Conservation (phyloP, 2,329 filamentous ascomycete species). For the Penicillium frequentans region DNA sequence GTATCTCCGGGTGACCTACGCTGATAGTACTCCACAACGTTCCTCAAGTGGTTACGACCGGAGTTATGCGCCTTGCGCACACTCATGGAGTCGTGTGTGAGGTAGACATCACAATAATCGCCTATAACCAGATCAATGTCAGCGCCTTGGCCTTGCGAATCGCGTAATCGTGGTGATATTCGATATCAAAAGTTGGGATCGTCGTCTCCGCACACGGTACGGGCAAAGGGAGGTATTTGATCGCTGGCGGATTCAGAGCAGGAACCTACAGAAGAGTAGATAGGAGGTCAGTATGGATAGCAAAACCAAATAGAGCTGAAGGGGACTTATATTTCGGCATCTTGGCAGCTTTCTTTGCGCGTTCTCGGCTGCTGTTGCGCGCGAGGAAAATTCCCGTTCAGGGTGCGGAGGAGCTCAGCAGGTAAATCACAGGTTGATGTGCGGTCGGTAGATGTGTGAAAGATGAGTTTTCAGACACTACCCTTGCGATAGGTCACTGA, state of each 20-base stretch:
- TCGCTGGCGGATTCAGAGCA: background rate
- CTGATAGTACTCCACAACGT: constrained; percentile 98
- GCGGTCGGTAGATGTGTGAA: background rate
- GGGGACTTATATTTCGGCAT: constrained; percentile 82
- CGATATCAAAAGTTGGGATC: constrained; percentile 1
- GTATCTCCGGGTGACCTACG: constrained; percentile 51
- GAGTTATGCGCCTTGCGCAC: constrained; percentile 98
- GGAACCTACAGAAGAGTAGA: constrained; percentile 69
- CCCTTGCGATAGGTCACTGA: background rate
- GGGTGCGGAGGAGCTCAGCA: background rate
- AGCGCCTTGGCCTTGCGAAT: constrained; percentile 3
- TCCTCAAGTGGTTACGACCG: constrained; percentile 93
- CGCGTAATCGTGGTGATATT: background rate
- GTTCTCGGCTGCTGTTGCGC: constrained; percentile 16
- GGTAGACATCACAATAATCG: constrained; percentile 99
- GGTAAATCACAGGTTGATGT: background rate
- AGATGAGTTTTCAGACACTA: background rate
- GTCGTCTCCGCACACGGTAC: background rate
- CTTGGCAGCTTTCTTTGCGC: constrained; percentile 42
- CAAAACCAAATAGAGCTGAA: constrained; percentile 3
- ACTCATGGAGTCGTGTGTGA: constrained; percentile 99
- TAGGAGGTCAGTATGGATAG: constrained; percentile 36
- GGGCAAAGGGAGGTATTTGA: background rate
- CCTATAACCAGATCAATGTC: constrained; percentile 41
- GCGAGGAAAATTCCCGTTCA: constrained; percentile 22